A percentile compares a stretch with the other conserved stretches of the same genome.
These are phyloP conservation scores for Blastobotrys proliferans DNA, from an alignment of 1,139 yeast genomes.

Conservation along the genomic window DNA sequence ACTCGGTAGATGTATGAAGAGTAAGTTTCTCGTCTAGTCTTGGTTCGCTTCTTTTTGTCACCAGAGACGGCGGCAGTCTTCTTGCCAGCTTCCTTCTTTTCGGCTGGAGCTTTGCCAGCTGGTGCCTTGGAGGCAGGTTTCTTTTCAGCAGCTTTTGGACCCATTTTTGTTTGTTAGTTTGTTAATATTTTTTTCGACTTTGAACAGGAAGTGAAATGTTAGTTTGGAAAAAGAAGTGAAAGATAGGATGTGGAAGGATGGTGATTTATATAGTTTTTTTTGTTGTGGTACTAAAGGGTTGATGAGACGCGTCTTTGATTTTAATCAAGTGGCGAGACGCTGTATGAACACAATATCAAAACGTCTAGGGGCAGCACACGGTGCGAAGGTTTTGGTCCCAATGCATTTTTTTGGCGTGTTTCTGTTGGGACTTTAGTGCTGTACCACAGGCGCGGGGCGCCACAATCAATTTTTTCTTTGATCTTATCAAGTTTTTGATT, in stretches of 20 bases:
- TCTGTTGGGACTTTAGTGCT: no score
- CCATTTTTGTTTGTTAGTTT: constrained; percentile 51
- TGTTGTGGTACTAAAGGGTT: neutral
- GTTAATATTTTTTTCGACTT: constrained; percentile 33
- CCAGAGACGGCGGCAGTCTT: constrained; percentile 78
- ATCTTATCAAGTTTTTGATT: no score
- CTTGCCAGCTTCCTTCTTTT: constrained; percentile 93
- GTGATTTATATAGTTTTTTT: constrained; percentile 4
- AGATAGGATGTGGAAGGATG: neutral
- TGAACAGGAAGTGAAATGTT: constrained; percentile 21
- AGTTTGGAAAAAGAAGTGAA: constrained; percentile 20
- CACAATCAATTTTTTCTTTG: no score
- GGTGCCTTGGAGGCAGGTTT: constrained; percentile 54
- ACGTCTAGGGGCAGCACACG: no score
- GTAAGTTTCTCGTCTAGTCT: constrained; percentile 98
- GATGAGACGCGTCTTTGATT: no score
- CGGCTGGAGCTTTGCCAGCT: constrained; percentile 94
- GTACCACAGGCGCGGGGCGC: no score
- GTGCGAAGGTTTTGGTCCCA: no score
- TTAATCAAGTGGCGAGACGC: no score
- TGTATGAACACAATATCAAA: no score
- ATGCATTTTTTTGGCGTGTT: no score
- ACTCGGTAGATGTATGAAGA: constrained; percentile 98
- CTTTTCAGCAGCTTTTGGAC: constrained; percentile 93
- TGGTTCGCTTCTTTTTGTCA: constrained; percentile 89